phyloP scores from a whole-genome alignment of 2,329 filamentous ascomycete species.

The Fusarium poae region DNA sequence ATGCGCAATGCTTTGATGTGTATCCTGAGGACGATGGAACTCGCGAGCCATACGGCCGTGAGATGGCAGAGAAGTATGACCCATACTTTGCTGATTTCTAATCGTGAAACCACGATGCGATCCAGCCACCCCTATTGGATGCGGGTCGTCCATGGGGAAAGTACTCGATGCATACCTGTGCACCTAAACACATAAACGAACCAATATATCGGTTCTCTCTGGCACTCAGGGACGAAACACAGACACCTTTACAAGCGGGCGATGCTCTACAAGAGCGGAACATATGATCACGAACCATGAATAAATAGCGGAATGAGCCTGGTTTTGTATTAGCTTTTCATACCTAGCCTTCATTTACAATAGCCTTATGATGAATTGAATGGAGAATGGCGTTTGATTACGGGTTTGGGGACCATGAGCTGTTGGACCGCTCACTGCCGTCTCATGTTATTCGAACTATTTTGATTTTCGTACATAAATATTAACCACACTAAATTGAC shows the following conservation, averaged over 20 bases:
- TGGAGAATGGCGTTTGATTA: slow-evolving; percentile 34
- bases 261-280: slow-evolving; percentile 3
- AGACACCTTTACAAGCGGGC: neutral
- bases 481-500: neutral
- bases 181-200: neutral
- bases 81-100: slow-evolving; percentile 76
- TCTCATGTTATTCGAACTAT: slow-evolving; percentile 6
- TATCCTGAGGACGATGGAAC: slow-evolving; percentile 82
- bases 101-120: neutral
- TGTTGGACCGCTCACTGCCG: slow-evolving; percentile 1
- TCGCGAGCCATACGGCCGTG: slow-evolving; percentile 75
- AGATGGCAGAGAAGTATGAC: slow-evolving; percentile 78
- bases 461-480: slow-evolving; percentile 10
- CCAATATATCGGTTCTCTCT: slow-evolving; percentile 10
- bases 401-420: slow-evolving; percentile 2
- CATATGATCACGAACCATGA: slow-evolving; percentile 21
- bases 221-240: neutral
- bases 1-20: slow-evolving; percentile 84
- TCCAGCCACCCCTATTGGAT: neutral
- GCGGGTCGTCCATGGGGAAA: neutral
- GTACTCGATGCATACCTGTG: neutral
- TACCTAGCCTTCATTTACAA: slow-evolving; percentile 1
- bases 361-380: slow-evolving; percentile 15
- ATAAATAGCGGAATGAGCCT: slow-evolving; percentile 29
- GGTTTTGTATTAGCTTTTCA: slow-evolving; percentile 17